Base-by-base conservation (phyloP, 1,139 yeast species). In the Yamadazyma dendronema region DNA sequence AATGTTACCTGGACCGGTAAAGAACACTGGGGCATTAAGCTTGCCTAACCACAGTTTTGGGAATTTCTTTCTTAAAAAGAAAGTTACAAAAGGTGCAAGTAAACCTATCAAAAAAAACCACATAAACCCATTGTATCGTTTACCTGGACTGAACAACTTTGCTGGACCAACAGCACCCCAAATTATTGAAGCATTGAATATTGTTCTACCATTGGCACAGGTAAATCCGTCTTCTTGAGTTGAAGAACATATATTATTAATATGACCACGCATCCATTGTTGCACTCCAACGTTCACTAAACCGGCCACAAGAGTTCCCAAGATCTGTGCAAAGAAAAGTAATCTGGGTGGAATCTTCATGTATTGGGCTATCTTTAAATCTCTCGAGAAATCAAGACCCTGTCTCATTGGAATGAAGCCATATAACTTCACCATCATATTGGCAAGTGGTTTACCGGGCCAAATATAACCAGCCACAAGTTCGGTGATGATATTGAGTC, bases 91-190 rank as follows among this genome's bases (percentile, higher is more conserved):
- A 15, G 71, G 69, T 43, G 60, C 51, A 17, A 54, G 37, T 10
- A 59, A 59, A 37, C 72, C 74, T 45, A 65, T 50, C 34, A 66
- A 41, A 53, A 66, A 66, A 56, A 65, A 65, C 55, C 54, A 65
- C 40, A 65, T 54, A 36, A 64, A 56, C 2, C 56, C 57, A 47
- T 63, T 52, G 52, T 66, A 67, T 33, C 61, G 44, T 37, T 61
- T 60, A 28, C 69, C 70, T 13, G 42, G 49, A 15, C 68, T 62
- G 46, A 65, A 64, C 8, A 57, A 61, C 37, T 61, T 64, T 53
- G 52, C 61, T 42, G 85, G 85, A 2, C 85, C 85, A 47, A 80
- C 72, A 22, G 72, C 78, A 44, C 84, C 84, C 77, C 81, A 79
- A 17, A 77, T 59, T 12, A 79, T 74, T 8, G 80, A 70, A n/a